These are phyloP conservation scores for Teratosphaeria pseudoeucalypti DNA, from an alignment of 2,329 filamentous ascomycete genomes.

Conservation along the genomic window DNA sequence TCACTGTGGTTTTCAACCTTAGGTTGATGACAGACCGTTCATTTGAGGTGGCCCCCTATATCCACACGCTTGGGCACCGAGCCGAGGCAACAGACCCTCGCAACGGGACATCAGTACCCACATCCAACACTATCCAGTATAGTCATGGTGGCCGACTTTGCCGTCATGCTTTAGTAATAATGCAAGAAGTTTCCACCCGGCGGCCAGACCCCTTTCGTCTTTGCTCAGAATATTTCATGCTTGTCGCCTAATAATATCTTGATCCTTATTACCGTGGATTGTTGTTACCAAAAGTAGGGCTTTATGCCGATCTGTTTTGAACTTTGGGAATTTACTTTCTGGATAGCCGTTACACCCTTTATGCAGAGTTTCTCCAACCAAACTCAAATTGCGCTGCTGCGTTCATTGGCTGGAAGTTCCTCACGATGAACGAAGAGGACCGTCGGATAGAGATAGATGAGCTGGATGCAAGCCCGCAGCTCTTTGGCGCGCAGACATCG, in stretches of 20 bases:
- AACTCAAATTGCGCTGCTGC: neutral
- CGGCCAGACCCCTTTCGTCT: neutral
- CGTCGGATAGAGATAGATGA: slow-evolving; percentile 46
- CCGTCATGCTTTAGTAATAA: neutral
- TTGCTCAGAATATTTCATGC: neutral
- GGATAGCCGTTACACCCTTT: neutral
- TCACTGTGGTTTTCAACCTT: too few relatives aligned
- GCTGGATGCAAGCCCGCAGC: slow-evolving; percentile 40
- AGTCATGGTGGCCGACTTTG: neutral
- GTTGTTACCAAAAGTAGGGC: neutral
- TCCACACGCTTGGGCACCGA: neutral
- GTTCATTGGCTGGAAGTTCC: neutral
- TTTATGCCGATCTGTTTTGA: neutral
- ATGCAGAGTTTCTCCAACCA: neutral
- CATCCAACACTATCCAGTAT: neutral
- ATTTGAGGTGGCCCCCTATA: neutral
- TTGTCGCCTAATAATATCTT: neutral
- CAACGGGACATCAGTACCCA: neutral
- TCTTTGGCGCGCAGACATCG: slow-evolving; percentile 11
- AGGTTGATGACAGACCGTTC: too few relatives aligned
- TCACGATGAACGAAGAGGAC: slow-evolving; percentile 44
- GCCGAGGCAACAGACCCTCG: neutral
- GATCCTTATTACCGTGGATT: neutral
- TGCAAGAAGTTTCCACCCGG: neutral
- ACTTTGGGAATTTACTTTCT: neutral